Evolutionary conservation across 805 yeast species (phyloP), one percentile per base, ranked within the genome.

Genomic region (Kodamaea hsintzibuensis): DNA sequence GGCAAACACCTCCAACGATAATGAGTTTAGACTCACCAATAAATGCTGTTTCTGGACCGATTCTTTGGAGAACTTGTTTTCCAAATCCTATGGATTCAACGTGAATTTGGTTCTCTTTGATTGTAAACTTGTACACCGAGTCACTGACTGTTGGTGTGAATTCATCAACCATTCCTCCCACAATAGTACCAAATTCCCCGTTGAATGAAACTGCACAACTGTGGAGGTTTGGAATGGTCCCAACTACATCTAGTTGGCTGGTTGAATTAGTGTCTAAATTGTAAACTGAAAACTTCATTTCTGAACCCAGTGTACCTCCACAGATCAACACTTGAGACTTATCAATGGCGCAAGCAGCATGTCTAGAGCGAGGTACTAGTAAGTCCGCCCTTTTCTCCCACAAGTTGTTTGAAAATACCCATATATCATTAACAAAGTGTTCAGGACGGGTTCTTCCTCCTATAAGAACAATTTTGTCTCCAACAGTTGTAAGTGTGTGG

Each of bases 371-470:
- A 4, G 80, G 65, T 1, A 62, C 59, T 0, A 83, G 82, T 35
- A 86, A 57, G 7, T 69, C 62, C 0, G 64, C 63, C 1, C 70
- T 56, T 44, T 62, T 52, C 1, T 43, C 50, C 91, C 91, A 86
- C 3, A 50, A 37, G 27, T 60, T 57, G 1, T 51, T 51, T 14
- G 53, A 37, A 18, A 52, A 57, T 30, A 54, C 52, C 64, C 72
- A 71, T 0, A 69, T 67, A 52, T 74, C 78, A 3, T 51, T 52
- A 39, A 81, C 63, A 0, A 74, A 69, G 8, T 66, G 64, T 2
- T 79, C 77, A 0, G 96, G 96, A 1, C 83, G 76, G 1, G 78
- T 68, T 56, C 96, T 76, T 2, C 96, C 96, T 2, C 95, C 96
- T 35, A 82, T 68, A 2, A 86, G 56, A 1, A 71, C 43, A 0